Base-by-base conservation (phyloP, 2,329 filamentous ascomycete species). In the Fonsecaea monophora region DNA sequence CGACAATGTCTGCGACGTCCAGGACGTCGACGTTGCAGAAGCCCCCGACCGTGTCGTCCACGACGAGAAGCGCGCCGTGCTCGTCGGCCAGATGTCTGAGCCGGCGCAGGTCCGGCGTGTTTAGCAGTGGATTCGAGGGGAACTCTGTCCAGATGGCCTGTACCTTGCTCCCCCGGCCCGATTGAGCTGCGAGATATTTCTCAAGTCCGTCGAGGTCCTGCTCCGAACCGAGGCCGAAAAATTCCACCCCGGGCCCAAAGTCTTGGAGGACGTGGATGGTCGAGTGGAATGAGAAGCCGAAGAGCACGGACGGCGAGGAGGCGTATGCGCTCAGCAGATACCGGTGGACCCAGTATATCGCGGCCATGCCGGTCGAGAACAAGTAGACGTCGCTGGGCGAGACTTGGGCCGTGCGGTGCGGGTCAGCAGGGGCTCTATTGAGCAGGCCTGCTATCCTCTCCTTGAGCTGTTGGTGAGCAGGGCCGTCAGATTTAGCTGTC, bases 341-440 rank as follows among this genome's bases (percentile, higher is more conserved):
- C 48, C 77, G 76, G 40, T 82, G 82, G 1, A 79, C 67, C 30
- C 79, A 75, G 62, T 81, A 84, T 10, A 88, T 81, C 32, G 81
- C 79, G 0, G 81, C 81, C 85, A 87, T 87, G 32, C 85, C 85
- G 0, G 83, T 83, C 4, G 81, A 80, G 71, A 83, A 87, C 21
- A 88, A 76, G 58, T 80, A 86, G 0, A 88, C 80, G 67, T 87
- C 84, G 13, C 53, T n/a, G 7, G 59, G 42, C 15, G 62, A 63
- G 5, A 65, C 59, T 40, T 45, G 55, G 9, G n/a, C 25, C 12
- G 37, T 40, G 40, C 56, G 53, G 2, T 25, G 42, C n/a, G 50
- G 45, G 35, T 57, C 62, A n/a, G 38, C 35, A 10, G 65, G 60
- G 18, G 64, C 64, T 9, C 62, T 55, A 35, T 67, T 53, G 15